phyloP scores from a whole-genome alignment of 1,284 basidiomycete genomes.

The Puccinia coronata region DNA sequence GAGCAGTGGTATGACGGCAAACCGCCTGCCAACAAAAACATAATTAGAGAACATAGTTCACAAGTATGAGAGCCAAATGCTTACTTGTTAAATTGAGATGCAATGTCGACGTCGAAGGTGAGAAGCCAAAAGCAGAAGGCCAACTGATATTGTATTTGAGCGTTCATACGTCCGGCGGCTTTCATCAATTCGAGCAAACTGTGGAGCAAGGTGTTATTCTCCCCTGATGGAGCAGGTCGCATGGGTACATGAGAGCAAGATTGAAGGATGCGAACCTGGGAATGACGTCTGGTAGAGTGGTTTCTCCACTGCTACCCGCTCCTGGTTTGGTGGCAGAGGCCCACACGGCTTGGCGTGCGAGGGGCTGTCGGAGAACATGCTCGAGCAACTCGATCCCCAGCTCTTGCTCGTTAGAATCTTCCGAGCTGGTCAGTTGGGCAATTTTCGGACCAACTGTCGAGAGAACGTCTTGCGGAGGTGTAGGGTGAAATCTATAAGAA shows the following conservation, averaged over 20 bases:
- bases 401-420: constrained; percentile 47
- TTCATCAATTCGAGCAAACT: constrained; percentile 37
- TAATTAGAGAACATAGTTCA: neutral
- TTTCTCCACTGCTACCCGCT: neutral
- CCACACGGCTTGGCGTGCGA: constrained; percentile 23
- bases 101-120: constrained; percentile 81
- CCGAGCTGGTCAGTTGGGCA: constrained; percentile 13
- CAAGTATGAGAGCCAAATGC: constrained; percentile 40
- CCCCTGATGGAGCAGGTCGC: neutral
- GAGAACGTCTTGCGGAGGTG: constrained; percentile 22
- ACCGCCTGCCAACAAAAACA: constrained; percentile 67
- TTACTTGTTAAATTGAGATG: constrained; percentile 78
- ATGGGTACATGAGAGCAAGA: neutral
- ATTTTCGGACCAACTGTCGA: constrained; percentile 1
- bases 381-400: constrained; percentile 38
- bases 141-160: constrained; percentile 95
- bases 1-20: constrained; percentile 83
- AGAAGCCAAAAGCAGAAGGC: constrained; percentile 91
- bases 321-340: neutral
- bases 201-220: neutral
- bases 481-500: constrained; percentile 16
- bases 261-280: constrained; percentile 22
- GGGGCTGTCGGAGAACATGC: constrained; percentile 34
- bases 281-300: neutral
- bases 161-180: constrained; percentile 61